These are phyloP conservation scores for Tripterygium wilfordii DNA, from an alignment of 177 flowering plant species.

Conservation along the genomic window DNA sequence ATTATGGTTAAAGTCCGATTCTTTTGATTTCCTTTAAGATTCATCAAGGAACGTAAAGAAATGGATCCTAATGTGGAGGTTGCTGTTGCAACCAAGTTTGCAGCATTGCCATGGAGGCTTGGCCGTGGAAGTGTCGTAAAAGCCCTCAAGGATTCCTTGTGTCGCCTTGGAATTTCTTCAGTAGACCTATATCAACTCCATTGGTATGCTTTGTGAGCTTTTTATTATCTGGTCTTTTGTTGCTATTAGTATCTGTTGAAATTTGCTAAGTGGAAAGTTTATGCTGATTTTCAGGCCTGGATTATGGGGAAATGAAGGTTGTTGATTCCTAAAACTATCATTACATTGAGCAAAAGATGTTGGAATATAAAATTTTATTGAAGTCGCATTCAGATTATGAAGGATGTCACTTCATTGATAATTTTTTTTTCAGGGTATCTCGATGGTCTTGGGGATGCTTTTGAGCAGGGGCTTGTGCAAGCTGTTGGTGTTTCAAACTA, in stretches of 20 bases:
- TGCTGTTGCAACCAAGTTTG: constrained; percentile 88
- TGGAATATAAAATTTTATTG: neutral
- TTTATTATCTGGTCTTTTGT: neutral
- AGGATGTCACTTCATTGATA: constrained; percentile 6
- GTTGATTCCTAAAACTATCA: constrained; percentile 2
- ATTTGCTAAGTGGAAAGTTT: too few species aligned
- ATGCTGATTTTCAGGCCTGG: constrained; percentile 78
- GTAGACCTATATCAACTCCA: constrained; percentile 95
- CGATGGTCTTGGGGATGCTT: constrained; percentile 96
- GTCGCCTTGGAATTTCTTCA: constrained; percentile 71
- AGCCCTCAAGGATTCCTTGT: constrained; percentile 79
- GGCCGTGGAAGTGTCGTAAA: constrained; percentile 81
- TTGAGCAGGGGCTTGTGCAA: constrained; percentile 93
- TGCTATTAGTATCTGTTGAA: constrained; percentile 7
- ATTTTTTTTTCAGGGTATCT: constrained; percentile 69
- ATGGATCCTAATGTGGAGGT: constrained; percentile 64
- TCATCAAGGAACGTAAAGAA: constrained; percentile 73
- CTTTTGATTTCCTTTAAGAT: too few species aligned
- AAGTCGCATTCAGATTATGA: constrained; percentile 5
- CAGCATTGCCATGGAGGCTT: constrained; percentile 96
- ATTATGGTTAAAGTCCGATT: too few species aligned
- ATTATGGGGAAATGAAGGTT: constrained; percentile 99
- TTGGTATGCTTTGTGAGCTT: constrained; percentile 45
- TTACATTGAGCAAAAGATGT: too few species aligned
- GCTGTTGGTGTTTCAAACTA: constrained; percentile 98